Evolutionary conservation across 2,329 filamentous ascomycete genomes (phyloP), one percentile per base, ranked within the genome.

Genomic region (Fusarium chaquense): DNA sequence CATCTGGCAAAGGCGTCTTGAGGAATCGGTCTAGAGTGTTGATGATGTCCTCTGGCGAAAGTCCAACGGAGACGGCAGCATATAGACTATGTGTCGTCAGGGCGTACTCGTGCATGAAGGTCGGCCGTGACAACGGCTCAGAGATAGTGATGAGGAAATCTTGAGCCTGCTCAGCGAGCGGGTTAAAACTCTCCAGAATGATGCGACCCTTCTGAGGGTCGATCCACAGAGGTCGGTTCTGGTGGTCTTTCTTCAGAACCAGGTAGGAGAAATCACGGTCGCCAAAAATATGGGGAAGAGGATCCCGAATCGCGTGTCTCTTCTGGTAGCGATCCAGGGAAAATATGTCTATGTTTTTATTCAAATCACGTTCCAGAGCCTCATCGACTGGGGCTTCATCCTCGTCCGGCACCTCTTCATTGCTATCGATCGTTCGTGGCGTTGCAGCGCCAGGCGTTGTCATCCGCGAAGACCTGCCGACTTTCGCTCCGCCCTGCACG

Each of bases 111-210:
- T 98, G 96, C 69, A 98, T 88, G 76, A 94, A 95, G 7, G 90
- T 92, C 61, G 96, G 95, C 63, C 95, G 90, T 36, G 94, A 98
- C 62, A 95, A 85, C 20, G 95, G 96, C 82, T 99, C 95, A 67
- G 95, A 93, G 73, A 99, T 95, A 47, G 96, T 97, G 74, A 97
- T 97, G 62, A 99, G 84, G 78, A 99, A 97, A 78, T 97, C 94
- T 77, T 97, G 94, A 0, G 93, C 95, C 76, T 94, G 91, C 60
- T 91, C 87, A 60, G 95, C 94, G 59, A 96, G 84, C 4, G 94
- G 92, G 54, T 93, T 95, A 82, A 98, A 98, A 73, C 94, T 97
- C 83, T 99, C 95, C 44, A 98, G 85, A 32, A 97, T 96, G 76
- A 98, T 96, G 69, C 91, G 90, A 36, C 93, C 94, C 77, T 92